Percentiles rank a stretch among this genome's conserved stretches.
phyloP scores from a whole-genome alignment of 2,329 filamentous ascomycete species.

The Incumbomyces lentus region DNA sequence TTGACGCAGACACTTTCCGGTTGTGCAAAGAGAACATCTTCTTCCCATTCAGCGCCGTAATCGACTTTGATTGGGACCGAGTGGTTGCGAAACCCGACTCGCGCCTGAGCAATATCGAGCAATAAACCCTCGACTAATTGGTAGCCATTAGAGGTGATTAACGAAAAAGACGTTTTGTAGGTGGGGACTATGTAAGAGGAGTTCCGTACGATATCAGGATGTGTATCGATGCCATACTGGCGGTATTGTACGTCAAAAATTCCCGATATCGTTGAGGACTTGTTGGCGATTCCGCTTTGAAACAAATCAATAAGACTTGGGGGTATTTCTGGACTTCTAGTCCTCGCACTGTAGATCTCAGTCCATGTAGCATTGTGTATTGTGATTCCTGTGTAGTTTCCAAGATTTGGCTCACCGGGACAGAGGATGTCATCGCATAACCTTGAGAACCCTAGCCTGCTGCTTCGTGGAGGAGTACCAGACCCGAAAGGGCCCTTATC shows the following conservation, averaged over 20 bases:
- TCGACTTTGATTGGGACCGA: conserved; percentile 33
- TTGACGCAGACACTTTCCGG: conserved; percentile 2
- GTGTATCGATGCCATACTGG: conserved; percentile 15
- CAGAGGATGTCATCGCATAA: conserved; percentile 19
- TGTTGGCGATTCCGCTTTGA: conserved; percentile 27
- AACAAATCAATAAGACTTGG: conserved; percentile 27
- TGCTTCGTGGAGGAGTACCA: conserved; percentile 30
- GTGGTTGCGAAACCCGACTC: conserved; percentile 38
- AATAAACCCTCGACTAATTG: conserved; percentile 28
- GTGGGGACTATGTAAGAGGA: conserved; percentile 23
- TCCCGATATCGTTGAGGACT: conserved; percentile 28
- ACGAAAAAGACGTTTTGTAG: conserved; percentile 23
- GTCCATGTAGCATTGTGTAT: conserved; percentile 11
- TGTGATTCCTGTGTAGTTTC: conserved; percentile 20
- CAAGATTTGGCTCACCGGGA: conserved; percentile 6
- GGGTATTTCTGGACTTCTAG: conserved; percentile 22
- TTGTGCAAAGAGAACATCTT: conserved; percentile 2
- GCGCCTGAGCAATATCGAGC: conserved; percentile 27
- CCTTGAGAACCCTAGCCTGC: conserved; percentile 25
- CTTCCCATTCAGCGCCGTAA: conserved; percentile 20
- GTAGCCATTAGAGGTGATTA: conserved; percentile 27
- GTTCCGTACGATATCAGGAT: conserved; percentile 24
- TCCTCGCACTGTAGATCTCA: neutral
- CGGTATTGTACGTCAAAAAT: conserved; percentile 36
- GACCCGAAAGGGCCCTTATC: conserved; percentile 31